These are phyloP conservation scores for Gnomoniopsis smithogilvyi DNA, from an alignment of 2,329 filamentous ascomycete genomes.

Conservation along the genomic window DNA sequence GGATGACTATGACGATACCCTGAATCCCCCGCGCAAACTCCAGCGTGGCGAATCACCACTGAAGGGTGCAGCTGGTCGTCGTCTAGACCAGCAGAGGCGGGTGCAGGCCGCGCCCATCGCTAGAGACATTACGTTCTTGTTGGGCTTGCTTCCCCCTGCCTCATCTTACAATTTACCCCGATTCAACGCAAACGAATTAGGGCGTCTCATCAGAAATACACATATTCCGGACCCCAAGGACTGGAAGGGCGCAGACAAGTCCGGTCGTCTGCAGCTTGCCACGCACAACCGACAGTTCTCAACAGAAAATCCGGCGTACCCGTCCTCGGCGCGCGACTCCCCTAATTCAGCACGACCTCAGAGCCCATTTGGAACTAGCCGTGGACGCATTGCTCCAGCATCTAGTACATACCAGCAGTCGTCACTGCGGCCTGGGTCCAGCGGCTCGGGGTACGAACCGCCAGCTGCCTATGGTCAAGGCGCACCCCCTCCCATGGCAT, in stretches of 20 bases:
- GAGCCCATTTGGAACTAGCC: conserved; percentile 43
- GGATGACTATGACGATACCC: conserved; percentile 69
- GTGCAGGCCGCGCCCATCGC: conserved; percentile 68
- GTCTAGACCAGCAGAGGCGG: conserved; percentile 73
- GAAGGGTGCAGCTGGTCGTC: conserved; percentile 83
- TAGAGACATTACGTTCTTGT: conserved; percentile 60
- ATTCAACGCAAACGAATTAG: conserved; percentile 69
- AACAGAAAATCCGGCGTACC: conserved; percentile 20
- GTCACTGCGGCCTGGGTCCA: conserved; percentile 47
- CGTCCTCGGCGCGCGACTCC: conserved; percentile 23
- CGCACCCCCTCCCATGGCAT: conserved; percentile 9
- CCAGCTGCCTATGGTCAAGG: conserved; percentile 28
- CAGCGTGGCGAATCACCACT: conserved; percentile 87
- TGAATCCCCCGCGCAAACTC: conserved; percentile 77
- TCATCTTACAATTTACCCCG: conserved; percentile 68
- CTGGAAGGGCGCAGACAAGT: conserved; percentile 45
- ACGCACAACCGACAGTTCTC: conserved; percentile 23
- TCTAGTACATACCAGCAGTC: conserved; percentile 48
- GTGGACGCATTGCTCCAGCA: conserved; percentile 34
- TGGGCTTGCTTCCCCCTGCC: conserved; percentile 72
- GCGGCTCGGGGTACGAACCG: conserved; percentile 35
- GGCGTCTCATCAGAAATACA: conserved; percentile 68
- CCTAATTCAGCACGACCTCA: conserved; percentile 33
- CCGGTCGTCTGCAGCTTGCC: conserved; percentile 20
- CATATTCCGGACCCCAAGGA: conserved; percentile 59